phyloP scores from a whole-genome alignment of 2,329 filamentous ascomycete species.

The Huntiella moniliformis region DNA sequence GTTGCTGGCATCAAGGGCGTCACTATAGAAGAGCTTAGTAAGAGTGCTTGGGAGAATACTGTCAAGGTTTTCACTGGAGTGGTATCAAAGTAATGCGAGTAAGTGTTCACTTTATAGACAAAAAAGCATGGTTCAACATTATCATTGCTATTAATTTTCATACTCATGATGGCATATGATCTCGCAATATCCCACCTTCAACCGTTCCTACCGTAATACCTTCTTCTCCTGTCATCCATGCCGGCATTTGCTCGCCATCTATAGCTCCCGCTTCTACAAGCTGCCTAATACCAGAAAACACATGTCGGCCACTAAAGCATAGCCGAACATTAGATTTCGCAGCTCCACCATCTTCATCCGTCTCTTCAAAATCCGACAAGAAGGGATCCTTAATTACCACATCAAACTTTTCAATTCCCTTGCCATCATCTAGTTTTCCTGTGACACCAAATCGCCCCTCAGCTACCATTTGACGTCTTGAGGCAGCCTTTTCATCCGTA shows the following conservation, averaged over 20 bases:
- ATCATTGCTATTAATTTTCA: not conserved
- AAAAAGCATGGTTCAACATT: not conserved
- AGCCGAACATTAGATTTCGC: conserved; percentile 38
- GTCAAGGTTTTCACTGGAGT: conserved; percentile 54
- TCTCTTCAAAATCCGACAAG: not conserved
- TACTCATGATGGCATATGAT: conserved; percentile 21
- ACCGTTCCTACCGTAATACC: conserved; percentile 58
- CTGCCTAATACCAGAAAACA: conserved; percentile 63
- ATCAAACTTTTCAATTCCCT: conserved; percentile 42
- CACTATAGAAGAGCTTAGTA: conserved; percentile 61
- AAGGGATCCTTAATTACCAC: conserved; percentile 24
- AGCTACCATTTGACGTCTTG: conserved; percentile 43
- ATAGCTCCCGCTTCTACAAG: conserved; percentile 60
- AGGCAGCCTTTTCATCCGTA: conserved; percentile 19
- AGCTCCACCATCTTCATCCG: conserved; percentile 5
- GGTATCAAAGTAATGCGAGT: conserved; percentile 20
- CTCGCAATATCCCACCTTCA: conserved; percentile 43
- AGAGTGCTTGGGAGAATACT: conserved; percentile 72
- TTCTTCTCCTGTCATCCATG: conserved; percentile 81
- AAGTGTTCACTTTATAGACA: not conserved
- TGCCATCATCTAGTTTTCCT: conserved; percentile 34
- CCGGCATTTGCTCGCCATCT: conserved; percentile 61
- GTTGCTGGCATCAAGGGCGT: conserved; percentile 75
- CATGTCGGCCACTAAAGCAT: conserved; percentile 55
- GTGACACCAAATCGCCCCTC: conserved; percentile 51